Evolutionary conservation across 257 asterid species (phyloP), one percentile per base, ranked within the genome.

Genomic region (Hygrophila difformis): DNA sequence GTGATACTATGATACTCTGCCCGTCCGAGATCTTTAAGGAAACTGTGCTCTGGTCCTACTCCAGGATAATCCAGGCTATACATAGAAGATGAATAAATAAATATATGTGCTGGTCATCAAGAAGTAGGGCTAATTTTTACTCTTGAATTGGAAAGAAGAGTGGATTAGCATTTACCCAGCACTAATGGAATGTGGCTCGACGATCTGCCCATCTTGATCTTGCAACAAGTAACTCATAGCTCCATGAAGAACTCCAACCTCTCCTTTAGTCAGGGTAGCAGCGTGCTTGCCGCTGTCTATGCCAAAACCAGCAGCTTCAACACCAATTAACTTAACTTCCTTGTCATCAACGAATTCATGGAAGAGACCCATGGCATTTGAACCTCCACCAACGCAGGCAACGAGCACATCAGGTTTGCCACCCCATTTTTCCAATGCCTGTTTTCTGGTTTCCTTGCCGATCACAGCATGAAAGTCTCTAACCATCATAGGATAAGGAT

Each of bases 21-120:
- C 44, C 96, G 79, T 15, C 93, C 96, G 2, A 85, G 22, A 54
- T 89, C 98, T 69, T 85, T 89, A 60, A 85, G 75, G 57, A 89
- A 89, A 67, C 98, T 89, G 64, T 89, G 96, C 63, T 82, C 98
- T 3, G 98, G 98, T 29, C 98, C 98, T 15, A 89, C 96, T 46
- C 96, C 98, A 37, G 94, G 94, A 57, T 85, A 89, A 64, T 89
- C 94, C 60, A 82, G 69, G 35, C 98, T 82, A 49, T 12, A 17
- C 13, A 47, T 10, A 55, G 13, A 65, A 46, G 10, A 26, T 26
- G 4, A 26, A 26, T 46, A 42, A 6, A 15, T 21, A 50, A 26
- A 53, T 37, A 42, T 12, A 38, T 36, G 47, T 59, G 21, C 60
- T 12, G 55, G 56, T n/a, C 24, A 35, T 23, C 47, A 28, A 5